These are phyloP conservation scores for Coprinopsis sp. DNA, from an alignment of 768 basidiomycete species.

Conservation along the genomic window DNA sequence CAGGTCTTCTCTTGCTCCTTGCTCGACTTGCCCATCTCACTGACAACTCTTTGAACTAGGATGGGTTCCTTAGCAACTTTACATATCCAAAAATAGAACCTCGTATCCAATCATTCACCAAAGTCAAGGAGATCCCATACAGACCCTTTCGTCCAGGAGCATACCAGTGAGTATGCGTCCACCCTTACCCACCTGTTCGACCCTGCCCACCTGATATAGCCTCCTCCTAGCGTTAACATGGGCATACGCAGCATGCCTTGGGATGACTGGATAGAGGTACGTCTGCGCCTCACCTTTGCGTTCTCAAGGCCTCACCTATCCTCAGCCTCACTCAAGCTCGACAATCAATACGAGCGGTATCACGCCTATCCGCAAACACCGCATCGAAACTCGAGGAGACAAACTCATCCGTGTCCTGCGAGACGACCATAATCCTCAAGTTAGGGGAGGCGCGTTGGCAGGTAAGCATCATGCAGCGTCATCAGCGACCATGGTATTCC, in stretches of 20 bases:
- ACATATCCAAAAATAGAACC: not conserved
- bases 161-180: slow-evolving; percentile 47
- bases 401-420: slow-evolving; percentile 45
- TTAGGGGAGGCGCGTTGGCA: slow-evolving; percentile 35
- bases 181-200: not conserved
- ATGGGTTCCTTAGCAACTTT: not conserved
- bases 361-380: slow-evolving; percentile 55
- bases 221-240: slow-evolving; percentile 55
- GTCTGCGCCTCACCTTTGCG: slow-evolving; percentile 8
- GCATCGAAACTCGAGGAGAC: slow-evolving; percentile 48
- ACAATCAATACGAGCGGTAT: slow-evolving; percentile 49
- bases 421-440: slow-evolving; percentile 34
- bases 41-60: no score
- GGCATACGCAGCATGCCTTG: slow-evolving; percentile 63
- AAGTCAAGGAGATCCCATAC: slow-evolving; percentile 39
- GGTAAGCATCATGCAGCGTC: slow-evolving; percentile 21
- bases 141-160: slow-evolving; percentile 59
- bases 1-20: no score
- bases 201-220: not conserved
- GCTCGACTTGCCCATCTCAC: no score
- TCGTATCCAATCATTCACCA: not conserved
- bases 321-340: slow-evolving; percentile 38
- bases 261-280: slow-evolving; percentile 72
- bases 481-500: no score
- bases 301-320: not conserved